Conservation (phyloP, 2,329 filamentous ascomycete genomes). For the Sporothrix pallida region DNA sequence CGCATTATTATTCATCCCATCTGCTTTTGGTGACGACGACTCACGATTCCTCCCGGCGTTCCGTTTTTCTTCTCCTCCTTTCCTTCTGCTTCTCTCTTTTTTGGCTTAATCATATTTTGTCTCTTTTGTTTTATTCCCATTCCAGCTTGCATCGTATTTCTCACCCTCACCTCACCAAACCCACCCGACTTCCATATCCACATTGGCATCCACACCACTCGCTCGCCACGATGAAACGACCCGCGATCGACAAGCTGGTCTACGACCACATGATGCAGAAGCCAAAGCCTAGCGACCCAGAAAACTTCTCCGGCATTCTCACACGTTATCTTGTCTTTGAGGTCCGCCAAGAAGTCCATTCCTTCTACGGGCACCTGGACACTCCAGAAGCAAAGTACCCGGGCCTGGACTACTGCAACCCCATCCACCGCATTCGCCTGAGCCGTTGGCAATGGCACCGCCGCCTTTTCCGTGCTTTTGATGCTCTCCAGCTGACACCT, state of each 20-base stretch:
- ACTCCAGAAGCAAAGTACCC: slow-evolving; percentile 82
- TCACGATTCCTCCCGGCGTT: background rate
- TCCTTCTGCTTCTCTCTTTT: too few relatives aligned
- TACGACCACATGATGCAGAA: slow-evolving; percentile 76
- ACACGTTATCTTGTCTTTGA: slow-evolving; percentile 75
- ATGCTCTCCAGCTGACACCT: slow-evolving; percentile 69
- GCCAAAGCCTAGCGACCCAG: slow-evolving; percentile 69
- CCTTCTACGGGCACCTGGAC: slow-evolving; percentile 79
- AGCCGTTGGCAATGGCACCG: slow-evolving; percentile 78
- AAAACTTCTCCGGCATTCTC: slow-evolving; percentile 72
- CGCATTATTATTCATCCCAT: background rate
- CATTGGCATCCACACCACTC: background rate
- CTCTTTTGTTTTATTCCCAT: background rate
- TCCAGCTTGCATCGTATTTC: background rate
- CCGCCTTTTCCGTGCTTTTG: slow-evolving; percentile 77
- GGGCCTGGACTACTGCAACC: slow-evolving; percentile 77
- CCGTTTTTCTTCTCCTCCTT: background rate
- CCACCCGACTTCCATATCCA: background rate
- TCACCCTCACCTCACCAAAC: background rate
- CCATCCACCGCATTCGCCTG: slow-evolving; percentile 76
- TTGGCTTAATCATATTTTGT: too few relatives aligned
- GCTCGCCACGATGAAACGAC: slow-evolving; percentile 68
- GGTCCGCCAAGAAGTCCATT: slow-evolving; percentile 77
- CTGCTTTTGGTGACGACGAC: background rate
- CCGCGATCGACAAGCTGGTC: slow-evolving; percentile 72